Evolutionary conservation across 2,329 filamentous ascomycete genomes (phyloP).

Genomic region (Aspergillus costaricaensis): DNA sequence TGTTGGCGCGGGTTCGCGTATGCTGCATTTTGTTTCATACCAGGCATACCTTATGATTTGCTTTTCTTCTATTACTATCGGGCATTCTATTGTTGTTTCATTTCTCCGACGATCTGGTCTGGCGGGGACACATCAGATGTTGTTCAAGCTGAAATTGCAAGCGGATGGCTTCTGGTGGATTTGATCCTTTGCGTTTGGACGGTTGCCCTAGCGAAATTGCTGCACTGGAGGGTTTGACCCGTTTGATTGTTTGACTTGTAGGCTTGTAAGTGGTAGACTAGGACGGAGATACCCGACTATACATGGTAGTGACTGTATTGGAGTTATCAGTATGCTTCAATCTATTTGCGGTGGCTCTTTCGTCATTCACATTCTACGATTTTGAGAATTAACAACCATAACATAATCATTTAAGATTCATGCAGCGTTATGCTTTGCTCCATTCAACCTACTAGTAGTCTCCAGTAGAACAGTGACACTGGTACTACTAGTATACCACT

Average conservation of each 20-base stretch:
- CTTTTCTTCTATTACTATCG: conserved; percentile 5
- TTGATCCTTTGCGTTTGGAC: neutral
- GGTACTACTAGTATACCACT: too few species aligned
- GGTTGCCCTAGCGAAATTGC: neutral
- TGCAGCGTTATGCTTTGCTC: too few species aligned
- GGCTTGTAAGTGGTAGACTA: neutral
- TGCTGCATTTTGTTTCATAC: conserved; percentile 9
- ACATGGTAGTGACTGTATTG: neutral
- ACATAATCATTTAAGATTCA: too few species aligned
- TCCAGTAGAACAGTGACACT: too few species aligned
- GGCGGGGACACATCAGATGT: conserved; percentile 15
- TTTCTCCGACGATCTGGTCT: conserved; percentile 12
- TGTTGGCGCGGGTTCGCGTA: conserved; percentile 9
- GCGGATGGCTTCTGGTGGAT: neutral
- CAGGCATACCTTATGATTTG: conserved; percentile 5
- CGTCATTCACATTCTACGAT: too few species aligned
- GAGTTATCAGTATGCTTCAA: too few species aligned
- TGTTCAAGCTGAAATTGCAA: neutral
- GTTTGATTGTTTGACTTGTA: neutral
- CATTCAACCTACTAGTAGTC: too few species aligned
- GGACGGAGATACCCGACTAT: neutral
- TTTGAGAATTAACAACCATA: too few species aligned
- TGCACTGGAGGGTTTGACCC: neutral
- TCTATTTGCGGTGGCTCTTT: too few species aligned
- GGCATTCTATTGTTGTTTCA: conserved; percentile 9